These are phyloP conservation scores for Polyporus arcularius DNA, from an alignment of 768 basidiomycete genomes.

Conservation along the genomic window DNA sequence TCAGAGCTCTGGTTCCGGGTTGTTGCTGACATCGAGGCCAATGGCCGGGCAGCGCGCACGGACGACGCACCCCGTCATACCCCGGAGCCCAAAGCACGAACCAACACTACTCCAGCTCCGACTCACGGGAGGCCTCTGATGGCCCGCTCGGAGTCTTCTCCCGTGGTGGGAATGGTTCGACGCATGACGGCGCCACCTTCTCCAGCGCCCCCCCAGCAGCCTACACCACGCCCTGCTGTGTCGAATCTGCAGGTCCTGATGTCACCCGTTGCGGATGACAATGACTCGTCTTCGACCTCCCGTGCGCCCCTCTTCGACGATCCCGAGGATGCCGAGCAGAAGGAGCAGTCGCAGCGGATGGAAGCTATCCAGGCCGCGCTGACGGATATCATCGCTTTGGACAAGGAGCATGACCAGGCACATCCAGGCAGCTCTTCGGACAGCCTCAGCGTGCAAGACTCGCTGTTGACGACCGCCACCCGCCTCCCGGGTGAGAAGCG, in stretches of 20 bases:
- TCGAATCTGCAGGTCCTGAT: conserved; percentile 83
- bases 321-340: conserved; percentile 58
- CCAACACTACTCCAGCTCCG: neutral
- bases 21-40: conserved; percentile 61
- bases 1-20: conserved; percentile 95
- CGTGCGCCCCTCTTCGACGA: conserved; percentile 82
- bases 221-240: conserved; percentile 30
- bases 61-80: conserved; percentile 11
- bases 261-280: conserved; percentile 64
- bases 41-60: conserved; percentile 13
- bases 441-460: conserved; percentile 13
- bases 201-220: conserved; percentile 1
- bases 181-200: conserved; percentile 6
- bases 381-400: conserved; percentile 91
- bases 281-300: conserved; percentile 47
- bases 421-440: conserved; percentile 13
- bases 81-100: neutral
- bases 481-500: conserved; percentile 12
- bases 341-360: conserved; percentile 79
- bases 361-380: conserved; percentile 96
- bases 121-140: neutral
- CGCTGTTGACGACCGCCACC: neutral
- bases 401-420: conserved; percentile 49
- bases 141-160: conserved; percentile 24
- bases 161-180: conserved; percentile 9